These are phyloP conservation scores for Scutellaria baicalensis DNA, from an alignment of 257 asterid species.

Conservation along the genomic window DNA sequence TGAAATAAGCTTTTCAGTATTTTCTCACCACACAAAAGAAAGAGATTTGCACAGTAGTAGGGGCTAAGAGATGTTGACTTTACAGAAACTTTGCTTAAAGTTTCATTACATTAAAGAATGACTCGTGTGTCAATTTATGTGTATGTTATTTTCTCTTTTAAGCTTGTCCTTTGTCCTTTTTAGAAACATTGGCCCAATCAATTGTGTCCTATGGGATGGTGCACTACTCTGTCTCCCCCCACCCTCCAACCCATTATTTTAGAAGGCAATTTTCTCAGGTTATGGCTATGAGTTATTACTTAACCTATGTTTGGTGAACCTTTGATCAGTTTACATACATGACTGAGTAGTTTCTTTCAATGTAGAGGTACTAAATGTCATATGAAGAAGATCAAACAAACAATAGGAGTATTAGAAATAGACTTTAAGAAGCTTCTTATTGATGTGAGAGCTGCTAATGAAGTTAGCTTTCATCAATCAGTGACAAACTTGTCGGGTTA, in stretches of 20 bases:
- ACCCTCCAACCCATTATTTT: neutral
- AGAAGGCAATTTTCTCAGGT: neutral
- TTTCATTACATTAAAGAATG: constrained; percentile 5
- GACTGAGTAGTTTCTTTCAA: constrained; percentile 18
- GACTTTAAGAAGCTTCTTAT: constrained; percentile 25
- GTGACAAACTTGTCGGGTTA: constrained; percentile 15
- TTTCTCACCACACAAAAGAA: neutral
- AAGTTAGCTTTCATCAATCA: constrained; percentile 14
- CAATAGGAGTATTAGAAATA: constrained; percentile 3
- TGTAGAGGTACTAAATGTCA: constrained; percentile 1
- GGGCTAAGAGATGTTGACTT: neutral
- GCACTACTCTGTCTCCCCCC: neutral
- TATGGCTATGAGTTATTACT: constrained; percentile 11
- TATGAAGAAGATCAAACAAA: constrained; percentile 3
- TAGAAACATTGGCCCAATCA: neutral
- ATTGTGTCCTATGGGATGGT: neutral
- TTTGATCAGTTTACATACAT: constrained; percentile 1
- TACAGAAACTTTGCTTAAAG: neutral
- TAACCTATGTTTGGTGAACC: constrained; percentile 1
- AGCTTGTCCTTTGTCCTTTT: neutral
- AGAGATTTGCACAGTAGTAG: neutral
- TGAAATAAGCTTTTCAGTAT: neutral
- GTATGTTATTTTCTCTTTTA: neutral
- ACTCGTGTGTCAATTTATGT: neutral
- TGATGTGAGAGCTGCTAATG: constrained; percentile 11